phyloP scores from a whole-genome alignment of 108 stramenopile species.

The Stephanodiscus minutulus region DNA sequence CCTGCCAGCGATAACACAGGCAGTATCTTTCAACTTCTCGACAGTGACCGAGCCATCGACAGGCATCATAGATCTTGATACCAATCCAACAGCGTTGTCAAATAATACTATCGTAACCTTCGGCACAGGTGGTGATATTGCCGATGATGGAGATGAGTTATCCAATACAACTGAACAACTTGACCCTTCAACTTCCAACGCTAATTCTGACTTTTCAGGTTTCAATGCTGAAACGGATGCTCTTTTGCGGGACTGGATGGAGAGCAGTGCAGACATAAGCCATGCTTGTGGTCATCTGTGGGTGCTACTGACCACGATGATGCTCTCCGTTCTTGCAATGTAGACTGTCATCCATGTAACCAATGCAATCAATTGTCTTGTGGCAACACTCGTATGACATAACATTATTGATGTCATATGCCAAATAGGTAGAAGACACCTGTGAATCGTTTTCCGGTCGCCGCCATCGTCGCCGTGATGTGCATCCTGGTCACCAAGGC shows the following conservation, averaged over 20 bases:
- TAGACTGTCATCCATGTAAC: not conserved
- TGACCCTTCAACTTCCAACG: too few species aligned
- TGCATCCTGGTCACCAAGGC: too few species aligned
- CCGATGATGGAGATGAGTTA: constrained; percentile 24
- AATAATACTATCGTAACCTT: constrained; percentile 12
- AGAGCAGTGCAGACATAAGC: not conserved
- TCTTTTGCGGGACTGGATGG: not conserved
- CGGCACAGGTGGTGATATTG: constrained; percentile 18
- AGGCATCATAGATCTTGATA: constrained; percentile 12
- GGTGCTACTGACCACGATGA: not conserved
- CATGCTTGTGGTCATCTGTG: not conserved
- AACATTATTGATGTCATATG: too few species aligned
- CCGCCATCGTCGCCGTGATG: too few species aligned
- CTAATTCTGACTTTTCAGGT: not conserved
- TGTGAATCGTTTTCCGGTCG: too few species aligned
- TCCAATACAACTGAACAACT: not conserved
- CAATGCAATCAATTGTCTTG: not conserved
- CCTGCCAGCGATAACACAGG: constrained; percentile 34
- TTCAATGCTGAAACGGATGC: not conserved
- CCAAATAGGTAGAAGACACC: too few species aligned
- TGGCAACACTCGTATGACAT: not conserved
- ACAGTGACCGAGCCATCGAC: not conserved
- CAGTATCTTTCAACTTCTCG: constrained; percentile 7
- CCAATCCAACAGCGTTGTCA: constrained; percentile 10
- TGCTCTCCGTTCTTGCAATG: not conserved